These are phyloP conservation scores for Celoporthe dispersa DNA, from an alignment of 2,329 filamentous ascomycete species.

Conservation along the genomic window DNA sequence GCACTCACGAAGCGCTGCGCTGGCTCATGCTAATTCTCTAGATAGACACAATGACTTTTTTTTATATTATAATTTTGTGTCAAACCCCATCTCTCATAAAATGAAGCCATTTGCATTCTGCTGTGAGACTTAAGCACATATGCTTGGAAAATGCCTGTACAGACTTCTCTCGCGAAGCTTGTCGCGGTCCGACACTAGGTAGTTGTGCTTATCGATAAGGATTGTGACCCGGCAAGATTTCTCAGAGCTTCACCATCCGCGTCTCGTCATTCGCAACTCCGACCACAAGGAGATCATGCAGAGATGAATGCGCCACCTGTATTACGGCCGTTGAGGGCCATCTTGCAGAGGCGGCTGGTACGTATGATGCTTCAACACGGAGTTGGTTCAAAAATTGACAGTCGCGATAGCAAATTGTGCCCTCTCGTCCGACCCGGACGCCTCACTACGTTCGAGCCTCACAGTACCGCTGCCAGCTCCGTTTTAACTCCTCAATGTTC, in stretches of 20 bases:
- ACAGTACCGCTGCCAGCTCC: conserved; percentile 23
- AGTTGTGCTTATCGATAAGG: conserved; percentile 28
- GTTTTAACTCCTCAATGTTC: conserved; percentile 28
- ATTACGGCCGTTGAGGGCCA: conserved; percentile 42
- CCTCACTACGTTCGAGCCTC: conserved; percentile 25
- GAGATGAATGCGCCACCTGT: conserved; percentile 42
- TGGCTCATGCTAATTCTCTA: background rate
- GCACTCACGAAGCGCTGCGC: background rate
- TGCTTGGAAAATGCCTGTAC: background rate
- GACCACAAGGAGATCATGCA: conserved; percentile 30
- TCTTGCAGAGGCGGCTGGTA: conserved; percentile 39
- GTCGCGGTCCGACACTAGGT: background rate
- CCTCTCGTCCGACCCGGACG: conserved; percentile 25
- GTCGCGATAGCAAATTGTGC: conserved; percentile 34
- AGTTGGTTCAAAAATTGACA: conserved; percentile 21
- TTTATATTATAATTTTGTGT: background rate
- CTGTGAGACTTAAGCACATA: background rate
- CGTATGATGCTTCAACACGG: background rate
- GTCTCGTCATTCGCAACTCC: conserved; percentile 14
- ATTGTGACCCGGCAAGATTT: conserved; percentile 21
- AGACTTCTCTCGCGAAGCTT: background rate
- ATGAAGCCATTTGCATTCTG: background rate
- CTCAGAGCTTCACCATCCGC: conserved; percentile 22
- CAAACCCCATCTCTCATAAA: background rate
- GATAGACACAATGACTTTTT: background rate